These are phyloP conservation scores for Remersonia thermophila DNA, from an alignment of 2,329 filamentous ascomycete species.

Conservation along the genomic window DNA sequence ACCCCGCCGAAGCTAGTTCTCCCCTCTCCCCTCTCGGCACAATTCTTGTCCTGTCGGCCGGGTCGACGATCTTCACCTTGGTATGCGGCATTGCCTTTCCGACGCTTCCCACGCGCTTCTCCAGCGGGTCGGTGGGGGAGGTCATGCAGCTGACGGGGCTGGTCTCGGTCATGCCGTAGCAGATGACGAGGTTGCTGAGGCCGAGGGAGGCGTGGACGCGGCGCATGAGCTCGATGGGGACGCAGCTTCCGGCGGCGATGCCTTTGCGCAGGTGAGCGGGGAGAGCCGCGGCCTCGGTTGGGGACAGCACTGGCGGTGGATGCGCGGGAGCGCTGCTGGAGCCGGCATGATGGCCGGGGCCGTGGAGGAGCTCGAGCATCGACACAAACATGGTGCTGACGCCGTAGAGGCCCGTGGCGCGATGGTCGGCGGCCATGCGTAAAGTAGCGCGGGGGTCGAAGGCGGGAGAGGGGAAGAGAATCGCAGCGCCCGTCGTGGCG, in stretches of 20 bases:
- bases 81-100: slow-evolving; percentile 80
- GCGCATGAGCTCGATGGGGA: slow-evolving; percentile 71
- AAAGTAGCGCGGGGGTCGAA: slow-evolving; percentile 72
- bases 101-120: slow-evolving; percentile 62
- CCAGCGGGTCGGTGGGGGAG: slow-evolving; percentile 58
- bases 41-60: slow-evolving; percentile 43
- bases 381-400: slow-evolving; percentile 93
- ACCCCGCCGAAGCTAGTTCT: slow-evolving; percentile 74
- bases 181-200: slow-evolving; percentile 73
- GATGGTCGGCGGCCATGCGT: slow-evolving; percentile 37
- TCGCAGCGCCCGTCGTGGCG: slow-evolving; percentile 63
- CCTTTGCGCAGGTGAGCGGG: slow-evolving; percentile 57
- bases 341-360: slow-evolving; percentile 27
- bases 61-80: slow-evolving; percentile 60
- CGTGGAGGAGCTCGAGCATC: slow-evolving; percentile 59
- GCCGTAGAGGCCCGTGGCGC: slow-evolving; percentile 62
- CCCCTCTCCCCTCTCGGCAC: slow-evolving; percentile 56
- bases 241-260: slow-evolving; percentile 77
- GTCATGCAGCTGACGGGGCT: slow-evolving; percentile 73
- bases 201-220: slow-evolving; percentile 63
- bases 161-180: slow-evolving; percentile 95
- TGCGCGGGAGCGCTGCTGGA: slow-evolving; percentile 16
- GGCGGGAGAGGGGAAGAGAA: slow-evolving; percentile 76
- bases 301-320: slow-evolving; percentile 8
- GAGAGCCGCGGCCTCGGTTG: slow-evolving; percentile 14